Base-by-base conservation (phyloP, 1,284 basidiomycete species). In the Ceratobasidium sp. region DNA sequence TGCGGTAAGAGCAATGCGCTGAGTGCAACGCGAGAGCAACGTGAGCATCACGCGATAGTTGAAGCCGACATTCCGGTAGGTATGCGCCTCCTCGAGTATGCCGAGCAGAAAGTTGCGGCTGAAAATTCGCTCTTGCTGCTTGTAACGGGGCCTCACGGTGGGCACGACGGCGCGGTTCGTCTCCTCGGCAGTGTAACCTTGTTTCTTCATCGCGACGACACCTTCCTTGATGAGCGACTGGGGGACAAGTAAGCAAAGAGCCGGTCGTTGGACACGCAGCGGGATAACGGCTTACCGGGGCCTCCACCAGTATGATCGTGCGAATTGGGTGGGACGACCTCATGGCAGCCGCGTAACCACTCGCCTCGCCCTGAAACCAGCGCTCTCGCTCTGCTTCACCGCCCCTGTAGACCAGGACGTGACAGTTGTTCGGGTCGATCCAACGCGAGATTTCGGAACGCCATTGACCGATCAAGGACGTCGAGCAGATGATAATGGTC, bases 251-350 rank as follows among this genome's bases (percentile, higher is more conserved):
- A 3, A 52, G 25, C 20, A 22, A 32, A n/a, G 8, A 34, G n/a
- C n/a, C n/a, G n/a, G n/a, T n/a, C n/a, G n/a, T n/a, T n/a, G n/a
- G n/a, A n/a, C n/a, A n/a, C n/a, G n/a, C n/a, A n/a, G n/a, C n/a
- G n/a, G n/a, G n/a, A n/a, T n/a, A n/a, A n/a, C 4, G 31, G 35
- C 57, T 32, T 20, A 60, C 57, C 20, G 43, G 57, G 13, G n/a
- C 6, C 25, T 60, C 57, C n/a, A 47, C 57, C 3, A 60, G 27
- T 2, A 60, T 20, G 27, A 60, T 49, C 1, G 57, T 60, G 1
- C 43, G 43, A 29, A 47, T 45, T 1, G 57, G 57, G 43, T 49
- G 57, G 12, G 10, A 2, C 3, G 29, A 6, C 15, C 25, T 32
- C 27, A 47, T 7, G 0, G 57, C 57, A 0, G 1, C 1, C 1